phyloP scores from a whole-genome alignment of 2,329 filamentous ascomycete genomes.

The Periconia macrospinosa region DNA sequence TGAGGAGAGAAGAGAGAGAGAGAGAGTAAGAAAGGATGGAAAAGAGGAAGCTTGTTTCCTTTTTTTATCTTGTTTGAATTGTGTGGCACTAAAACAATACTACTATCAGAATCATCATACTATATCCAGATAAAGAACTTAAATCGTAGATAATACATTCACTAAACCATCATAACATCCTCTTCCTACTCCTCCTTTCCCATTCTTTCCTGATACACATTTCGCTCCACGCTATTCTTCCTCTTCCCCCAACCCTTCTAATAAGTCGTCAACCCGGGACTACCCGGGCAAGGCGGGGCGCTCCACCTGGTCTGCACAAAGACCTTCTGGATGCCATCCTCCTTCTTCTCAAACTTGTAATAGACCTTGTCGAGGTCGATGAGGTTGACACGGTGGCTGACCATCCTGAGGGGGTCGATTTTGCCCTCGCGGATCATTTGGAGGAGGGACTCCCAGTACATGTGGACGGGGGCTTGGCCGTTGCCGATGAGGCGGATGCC shows the following conservation, averaged over 20 bases:
- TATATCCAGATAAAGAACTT: too few relatives aligned
- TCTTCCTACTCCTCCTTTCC: too few relatives aligned
- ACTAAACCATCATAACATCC: too few relatives aligned
- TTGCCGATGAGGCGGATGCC: conserved; percentile 78
- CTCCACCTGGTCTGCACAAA: conserved; percentile 66
- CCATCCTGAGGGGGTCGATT: conserved; percentile 77
- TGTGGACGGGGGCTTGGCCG: conserved; percentile 73
- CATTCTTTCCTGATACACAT: too few relatives aligned
- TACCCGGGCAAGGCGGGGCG: conserved; percentile 52
- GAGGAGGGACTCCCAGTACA: conserved; percentile 81
- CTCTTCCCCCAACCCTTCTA: conserved; percentile 4
- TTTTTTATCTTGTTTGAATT: too few relatives aligned
- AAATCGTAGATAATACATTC: too few relatives aligned
- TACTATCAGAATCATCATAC: too few relatives aligned
- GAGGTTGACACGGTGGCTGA: conserved; percentile 70
- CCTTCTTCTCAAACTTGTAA: conserved; percentile 67
- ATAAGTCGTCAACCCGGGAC: conserved; percentile 55
- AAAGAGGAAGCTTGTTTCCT: too few relatives aligned
- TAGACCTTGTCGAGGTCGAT: conserved; percentile 57
- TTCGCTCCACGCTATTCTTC: not conserved
- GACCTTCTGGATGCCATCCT: conserved; percentile 80
- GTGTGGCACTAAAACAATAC: too few relatives aligned
- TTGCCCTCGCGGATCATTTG: conserved; percentile 66
- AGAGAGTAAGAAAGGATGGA: too few relatives aligned
- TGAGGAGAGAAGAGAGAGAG: too few relatives aligned